These are phyloP conservation scores for Trichoderma parareesei DNA, from an alignment of 495 filamentous ascomycete genomes.

Conservation along the genomic window DNA sequence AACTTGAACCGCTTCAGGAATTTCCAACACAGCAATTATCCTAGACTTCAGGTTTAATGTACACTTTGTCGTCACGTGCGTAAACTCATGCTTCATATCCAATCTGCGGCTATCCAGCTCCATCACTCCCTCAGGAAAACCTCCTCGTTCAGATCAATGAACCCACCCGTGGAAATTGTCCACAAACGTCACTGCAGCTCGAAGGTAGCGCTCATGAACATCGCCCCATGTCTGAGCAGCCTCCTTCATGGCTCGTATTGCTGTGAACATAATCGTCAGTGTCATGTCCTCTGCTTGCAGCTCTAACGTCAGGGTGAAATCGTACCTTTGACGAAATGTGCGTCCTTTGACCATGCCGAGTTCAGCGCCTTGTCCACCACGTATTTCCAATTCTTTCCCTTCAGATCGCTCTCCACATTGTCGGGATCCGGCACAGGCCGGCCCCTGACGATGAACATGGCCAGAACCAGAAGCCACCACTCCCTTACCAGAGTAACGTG, in stretches of 20 bases:
- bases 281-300: slow-evolving; percentile 14
- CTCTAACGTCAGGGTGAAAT: slow-evolving; percentile 7
- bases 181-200: slow-evolving; percentile 69
- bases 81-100: not conserved
- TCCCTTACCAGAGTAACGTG: slow-evolving; percentile 67
- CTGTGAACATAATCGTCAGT: slow-evolving; percentile 26
- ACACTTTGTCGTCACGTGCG: not conserved
- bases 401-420: slow-evolving; percentile 52
- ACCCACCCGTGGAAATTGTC: slow-evolving; percentile 73
- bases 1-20: no score
- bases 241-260: slow-evolving; percentile 63
- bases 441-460: slow-evolving; percentile 67
- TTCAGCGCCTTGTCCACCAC: slow-evolving; percentile 60
- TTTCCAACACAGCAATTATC: not conserved
- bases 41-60: not conserved
- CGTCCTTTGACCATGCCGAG: slow-evolving; percentile 56
- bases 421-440: slow-evolving; percentile 63
- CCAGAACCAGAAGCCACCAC: slow-evolving; percentile 80
- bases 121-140: not conserved
- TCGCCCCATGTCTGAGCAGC: slow-evolving; percentile 79
- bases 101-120: not conserved
- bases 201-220: slow-evolving; percentile 64
- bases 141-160: slow-evolving; percentile 13
- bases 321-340: slow-evolving; percentile 71
- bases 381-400: slow-evolving; percentile 67